These are phyloP conservation scores for Arthrobotrys sphaeroides DNA, from an alignment of 2,329 filamentous ascomycete species.

Conservation along the genomic window DNA sequence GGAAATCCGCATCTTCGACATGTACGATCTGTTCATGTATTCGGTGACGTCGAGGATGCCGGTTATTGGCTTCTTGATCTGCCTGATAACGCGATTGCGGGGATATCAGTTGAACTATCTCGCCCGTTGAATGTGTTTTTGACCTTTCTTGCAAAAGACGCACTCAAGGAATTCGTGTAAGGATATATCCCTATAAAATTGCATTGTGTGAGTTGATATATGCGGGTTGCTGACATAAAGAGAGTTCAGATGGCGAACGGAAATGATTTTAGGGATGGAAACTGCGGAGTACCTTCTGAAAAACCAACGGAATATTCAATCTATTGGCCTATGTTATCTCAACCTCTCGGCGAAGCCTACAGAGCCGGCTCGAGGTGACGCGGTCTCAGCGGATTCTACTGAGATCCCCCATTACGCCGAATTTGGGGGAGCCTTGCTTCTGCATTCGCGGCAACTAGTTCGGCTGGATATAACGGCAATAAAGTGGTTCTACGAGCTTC, in stretches of 20 bases:
- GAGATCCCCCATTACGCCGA: not conserved
- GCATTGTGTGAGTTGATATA: not conserved
- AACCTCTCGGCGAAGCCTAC: not conserved
- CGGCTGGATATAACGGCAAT: not conserved
- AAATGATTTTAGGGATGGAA: not conserved
- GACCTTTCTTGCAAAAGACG: not conserved
- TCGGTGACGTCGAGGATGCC: not conserved
- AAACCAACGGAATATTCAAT: not conserved
- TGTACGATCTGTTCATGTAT: not conserved
- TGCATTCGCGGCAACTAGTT: not conserved
- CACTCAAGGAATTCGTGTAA: constrained; percentile 11
- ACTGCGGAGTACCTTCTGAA: not conserved
- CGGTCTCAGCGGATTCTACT: not conserved
- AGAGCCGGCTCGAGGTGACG: not conserved
- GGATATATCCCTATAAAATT: not conserved
- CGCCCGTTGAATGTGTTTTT: not conserved
- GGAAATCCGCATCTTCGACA: constrained; percentile 11
- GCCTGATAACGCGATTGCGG: not conserved
- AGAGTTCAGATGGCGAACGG: constrained; percentile 5
- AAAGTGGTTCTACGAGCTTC: not conserved
- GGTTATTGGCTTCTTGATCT: not conserved
- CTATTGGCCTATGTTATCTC: not conserved
- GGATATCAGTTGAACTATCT: not conserved
- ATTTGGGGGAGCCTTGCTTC: not conserved
- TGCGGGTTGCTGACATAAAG: not conserved